These are phyloP conservation scores for Posidonia australis DNA, from an alignment of 106 monocot genomes.

Conservation along the genomic window DNA sequence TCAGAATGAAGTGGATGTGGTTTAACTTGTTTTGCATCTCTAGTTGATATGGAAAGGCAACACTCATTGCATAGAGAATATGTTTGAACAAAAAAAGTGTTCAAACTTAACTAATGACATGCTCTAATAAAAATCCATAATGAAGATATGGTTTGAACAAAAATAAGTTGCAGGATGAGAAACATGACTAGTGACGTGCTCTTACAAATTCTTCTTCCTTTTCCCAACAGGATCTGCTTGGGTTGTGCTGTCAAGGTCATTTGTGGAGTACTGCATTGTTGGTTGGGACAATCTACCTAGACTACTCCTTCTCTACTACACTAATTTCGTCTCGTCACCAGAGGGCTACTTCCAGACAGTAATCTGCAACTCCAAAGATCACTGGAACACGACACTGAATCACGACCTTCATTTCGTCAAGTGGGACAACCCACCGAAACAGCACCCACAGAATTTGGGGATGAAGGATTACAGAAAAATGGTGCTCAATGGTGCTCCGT, in stretches of 20 bases:
- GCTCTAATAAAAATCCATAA: too few relatives aligned
- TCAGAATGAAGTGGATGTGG: too few relatives aligned
- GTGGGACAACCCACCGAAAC: conserved; percentile 88
- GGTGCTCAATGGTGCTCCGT: conserved; percentile 43
- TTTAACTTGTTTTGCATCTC: too few relatives aligned
- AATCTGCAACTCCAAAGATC: conserved; percentile 60
- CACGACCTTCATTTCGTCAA: conserved; percentile 73
- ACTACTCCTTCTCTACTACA: conserved; percentile 86
- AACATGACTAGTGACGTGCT: background rate
- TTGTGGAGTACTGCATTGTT: conserved; percentile 58
- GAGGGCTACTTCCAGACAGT: conserved; percentile 89
- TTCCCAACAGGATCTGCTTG: conserved; percentile 70
- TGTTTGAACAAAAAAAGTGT: too few relatives aligned
- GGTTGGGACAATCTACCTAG: conserved; percentile 91
- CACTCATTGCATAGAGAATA: too few relatives aligned
- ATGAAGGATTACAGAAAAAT: conserved; percentile 50
- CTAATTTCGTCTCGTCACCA: conserved; percentile 84
- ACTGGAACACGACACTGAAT: conserved; percentile 52
- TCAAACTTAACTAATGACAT: too few relatives aligned
- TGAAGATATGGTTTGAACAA: background rate
- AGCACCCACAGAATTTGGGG: conserved; percentile 52
- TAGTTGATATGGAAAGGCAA: too few relatives aligned
- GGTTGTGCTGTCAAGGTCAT: conserved; percentile 65
- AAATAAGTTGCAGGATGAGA: background rate
- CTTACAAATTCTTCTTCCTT: background rate